Evolutionary conservation across 2,329 filamentous ascomycete genomes (phyloP).

Genomic region (Aureobasidium sp.): DNA sequence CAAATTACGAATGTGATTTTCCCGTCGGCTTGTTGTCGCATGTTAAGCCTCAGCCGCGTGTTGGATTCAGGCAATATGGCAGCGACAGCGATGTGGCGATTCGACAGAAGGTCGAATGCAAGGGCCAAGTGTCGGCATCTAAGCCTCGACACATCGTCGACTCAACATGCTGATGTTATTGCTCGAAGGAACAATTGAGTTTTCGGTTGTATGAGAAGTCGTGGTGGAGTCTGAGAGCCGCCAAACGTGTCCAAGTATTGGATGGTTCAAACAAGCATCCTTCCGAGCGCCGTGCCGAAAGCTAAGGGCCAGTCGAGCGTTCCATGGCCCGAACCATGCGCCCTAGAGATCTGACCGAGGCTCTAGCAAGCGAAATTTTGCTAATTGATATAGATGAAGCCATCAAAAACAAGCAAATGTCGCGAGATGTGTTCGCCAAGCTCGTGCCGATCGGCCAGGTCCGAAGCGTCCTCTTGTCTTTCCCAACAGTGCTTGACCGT

Average conservation of each 20-base stretch:
- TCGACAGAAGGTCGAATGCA: background rate
- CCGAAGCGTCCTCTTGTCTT: background rate
- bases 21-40: background rate
- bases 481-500: background rate
- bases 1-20: background rate
- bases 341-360: background rate
- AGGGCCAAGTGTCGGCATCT: background rate
- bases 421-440: background rate
- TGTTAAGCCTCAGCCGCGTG: background rate
- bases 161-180: background rate
- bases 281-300: background rate
- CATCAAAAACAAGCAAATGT: background rate
- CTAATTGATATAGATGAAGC: background rate
- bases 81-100: background rate
- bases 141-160: background rate
- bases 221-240: background rate
- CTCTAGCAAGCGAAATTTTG: background rate
- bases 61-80: background rate
- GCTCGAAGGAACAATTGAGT: background rate
- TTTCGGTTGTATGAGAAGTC: background rate
- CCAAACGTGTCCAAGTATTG: background rate
- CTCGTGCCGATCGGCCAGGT: background rate
- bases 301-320: background rate
- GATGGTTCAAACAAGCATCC: slow-evolving; percentile 1
- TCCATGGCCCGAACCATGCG: background rate